Percentiles rank a stretch among this genome's conserved stretches.
phyloP scores from a whole-genome alignment of 2,329 filamentous ascomycete species.

The Cladosporium sphaerospermum region DNA sequence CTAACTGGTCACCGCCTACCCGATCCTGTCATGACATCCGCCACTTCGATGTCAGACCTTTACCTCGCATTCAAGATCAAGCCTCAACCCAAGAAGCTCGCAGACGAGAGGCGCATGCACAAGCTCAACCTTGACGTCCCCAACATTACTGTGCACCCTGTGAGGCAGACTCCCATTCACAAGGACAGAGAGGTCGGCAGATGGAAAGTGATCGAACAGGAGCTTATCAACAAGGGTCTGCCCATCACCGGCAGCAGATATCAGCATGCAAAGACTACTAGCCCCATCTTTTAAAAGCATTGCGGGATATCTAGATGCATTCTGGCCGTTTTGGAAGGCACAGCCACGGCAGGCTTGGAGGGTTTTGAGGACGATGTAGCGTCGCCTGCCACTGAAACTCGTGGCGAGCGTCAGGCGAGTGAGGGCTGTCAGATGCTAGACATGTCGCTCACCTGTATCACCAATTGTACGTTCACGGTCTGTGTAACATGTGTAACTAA shows the following conservation, averaged over 20 bases:
- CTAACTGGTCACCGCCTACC: conserved; percentile 71
- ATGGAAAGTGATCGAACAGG: conserved; percentile 72
- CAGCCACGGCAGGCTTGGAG: not conserved
- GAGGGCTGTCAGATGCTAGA: conserved; percentile 2
- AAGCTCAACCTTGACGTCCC: conserved; percentile 48
- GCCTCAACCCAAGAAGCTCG: conserved; percentile 51
- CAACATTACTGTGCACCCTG: conserved; percentile 64
- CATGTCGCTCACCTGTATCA: conserved; percentile 10
- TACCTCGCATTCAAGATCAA: conserved; percentile 31
- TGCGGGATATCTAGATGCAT: not conserved
- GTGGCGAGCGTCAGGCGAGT: not conserved
- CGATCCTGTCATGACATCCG: conserved; percentile 56
- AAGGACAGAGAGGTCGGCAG: conserved; percentile 66
- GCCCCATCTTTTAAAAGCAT: not conserved
- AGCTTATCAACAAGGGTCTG: conserved; percentile 57
- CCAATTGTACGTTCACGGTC: conserved; percentile 4
- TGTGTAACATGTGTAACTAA: conserved; percentile 9
- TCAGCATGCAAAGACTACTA: conserved; percentile 9
- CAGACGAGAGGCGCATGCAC: conserved; percentile 49
- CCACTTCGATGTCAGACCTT: conserved; percentile 33
- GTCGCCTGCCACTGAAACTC: not conserved
- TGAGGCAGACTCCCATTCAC: conserved; percentile 63
- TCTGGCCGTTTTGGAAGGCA: not conserved
- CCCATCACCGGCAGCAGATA: conserved; percentile 44
- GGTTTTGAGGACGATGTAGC: not conserved